phyloP scores from a whole-genome alignment of 371 early-diverging fungal species.

The Blastocladiella emersonii region DNA sequence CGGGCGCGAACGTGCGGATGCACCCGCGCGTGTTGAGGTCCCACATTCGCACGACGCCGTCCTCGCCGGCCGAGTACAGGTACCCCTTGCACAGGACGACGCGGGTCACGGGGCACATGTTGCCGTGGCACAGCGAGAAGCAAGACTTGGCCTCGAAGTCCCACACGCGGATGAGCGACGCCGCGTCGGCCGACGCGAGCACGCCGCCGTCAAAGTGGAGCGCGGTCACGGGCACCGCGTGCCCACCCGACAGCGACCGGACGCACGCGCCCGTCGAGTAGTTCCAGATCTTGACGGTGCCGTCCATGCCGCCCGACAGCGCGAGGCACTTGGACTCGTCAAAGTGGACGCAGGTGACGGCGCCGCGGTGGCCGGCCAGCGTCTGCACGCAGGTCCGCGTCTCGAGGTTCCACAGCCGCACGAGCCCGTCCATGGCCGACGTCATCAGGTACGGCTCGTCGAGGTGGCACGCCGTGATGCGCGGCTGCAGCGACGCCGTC shows the following conservation, averaged over 20 bases:
- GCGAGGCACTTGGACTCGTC: conserved; percentile 51
- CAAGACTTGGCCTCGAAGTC: conserved; percentile 67
- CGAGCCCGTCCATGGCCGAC: conserved; percentile 69
- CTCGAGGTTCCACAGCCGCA: conserved; percentile 67
- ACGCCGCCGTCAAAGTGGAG: conserved; percentile 69
- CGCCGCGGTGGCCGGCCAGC: conserved; percentile 68
- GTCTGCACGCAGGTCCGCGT: conserved; percentile 52
- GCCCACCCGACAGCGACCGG: conserved; percentile 65
- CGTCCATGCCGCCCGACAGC: conserved; percentile 79
- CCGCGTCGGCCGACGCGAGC: conserved; percentile 71
- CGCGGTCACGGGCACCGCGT: conserved; percentile 64
- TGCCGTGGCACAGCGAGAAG: conserved; percentile 56
- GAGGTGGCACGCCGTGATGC: conserved; percentile 70
- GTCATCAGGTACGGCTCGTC: conserved; percentile 67
- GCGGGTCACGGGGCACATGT: conserved; percentile 74
- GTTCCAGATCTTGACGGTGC: conserved; percentile 94
- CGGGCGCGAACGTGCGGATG: conserved; percentile 15
- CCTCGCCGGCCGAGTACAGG: conserved; percentile 69
- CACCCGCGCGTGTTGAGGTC: conserved; percentile 58
- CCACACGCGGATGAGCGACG: conserved; percentile 80
- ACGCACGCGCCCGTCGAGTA: conserved; percentile 77
- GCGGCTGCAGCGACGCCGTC: conserved; percentile 39
- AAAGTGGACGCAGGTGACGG: conserved; percentile 75
- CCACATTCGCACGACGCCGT: conserved; percentile 68
- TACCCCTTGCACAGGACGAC: conserved; percentile 43